Percentiles rank a stretch among this genome's conserved stretches.
Conservation (phyloP, 2,329 filamentous ascomycete species). For the Phaeosphaeria sp. region DNA sequence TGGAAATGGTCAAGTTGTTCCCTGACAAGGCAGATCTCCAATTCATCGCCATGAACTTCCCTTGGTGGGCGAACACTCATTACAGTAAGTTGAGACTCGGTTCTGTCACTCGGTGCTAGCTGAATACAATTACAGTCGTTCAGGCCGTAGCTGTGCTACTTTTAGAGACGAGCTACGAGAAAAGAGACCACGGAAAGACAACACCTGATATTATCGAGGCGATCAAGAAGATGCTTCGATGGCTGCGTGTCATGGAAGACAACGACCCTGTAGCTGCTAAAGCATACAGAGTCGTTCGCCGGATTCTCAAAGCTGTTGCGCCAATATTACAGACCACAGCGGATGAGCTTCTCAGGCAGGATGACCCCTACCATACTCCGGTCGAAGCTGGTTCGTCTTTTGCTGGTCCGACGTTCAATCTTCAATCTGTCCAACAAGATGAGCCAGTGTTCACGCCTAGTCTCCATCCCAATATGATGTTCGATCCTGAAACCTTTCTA, state of each 20-base stretch:
- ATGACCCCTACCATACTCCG: neutral
- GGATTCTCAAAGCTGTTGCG: slow-evolving; percentile 21
- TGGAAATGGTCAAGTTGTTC: slow-evolving; percentile 38
- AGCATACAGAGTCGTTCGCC: slow-evolving; percentile 30
- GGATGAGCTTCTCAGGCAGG: slow-evolving; percentile 12
- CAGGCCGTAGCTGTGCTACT: slow-evolving; percentile 48
- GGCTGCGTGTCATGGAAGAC: slow-evolving; percentile 40
- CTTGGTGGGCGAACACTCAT: slow-evolving; percentile 52
- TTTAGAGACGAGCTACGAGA: slow-evolving; percentile 44
- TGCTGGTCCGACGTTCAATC: too few species aligned
- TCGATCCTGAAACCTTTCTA: neutral
- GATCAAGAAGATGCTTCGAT: slow-evolving; percentile 43
- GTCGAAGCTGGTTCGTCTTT: neutral
- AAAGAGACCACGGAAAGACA: slow-evolving; percentile 32
- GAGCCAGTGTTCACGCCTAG: neutral
- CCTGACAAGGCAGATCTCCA: slow-evolving; percentile 35
- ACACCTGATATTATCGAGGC: slow-evolving; percentile 30
- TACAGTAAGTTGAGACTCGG: slow-evolving; percentile 21
- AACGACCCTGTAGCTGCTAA: slow-evolving; percentile 38
- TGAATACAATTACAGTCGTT: slow-evolving; percentile 30
- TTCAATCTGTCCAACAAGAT: neutral
- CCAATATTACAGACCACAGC: slow-evolving; percentile 19
- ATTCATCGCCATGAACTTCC: slow-evolving; percentile 37
- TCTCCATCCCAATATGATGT: neutral
- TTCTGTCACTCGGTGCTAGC: neutral